Evolutionary conservation across 2,329 filamentous ascomycete species (phyloP), one percentile per base, ranked within the genome.

Genomic region (Alternaria sp.): DNA sequence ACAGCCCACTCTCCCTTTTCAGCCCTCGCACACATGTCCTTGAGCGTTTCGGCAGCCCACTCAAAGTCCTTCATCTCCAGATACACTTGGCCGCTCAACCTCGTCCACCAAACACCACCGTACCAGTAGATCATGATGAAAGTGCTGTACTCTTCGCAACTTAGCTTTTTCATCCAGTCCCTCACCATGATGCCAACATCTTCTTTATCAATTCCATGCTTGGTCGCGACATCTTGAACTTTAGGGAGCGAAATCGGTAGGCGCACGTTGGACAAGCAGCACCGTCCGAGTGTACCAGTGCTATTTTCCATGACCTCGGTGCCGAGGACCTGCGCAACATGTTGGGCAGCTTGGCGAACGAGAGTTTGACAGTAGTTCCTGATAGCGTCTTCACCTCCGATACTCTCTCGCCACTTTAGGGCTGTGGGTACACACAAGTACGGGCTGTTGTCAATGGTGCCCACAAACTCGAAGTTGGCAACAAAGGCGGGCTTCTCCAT

Each of bases 1-100:
- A 22, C 54, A 16, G 55, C 49, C 71, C 72, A 78, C 59, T 84
- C 83, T 5, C 81, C 82, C 47, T 76, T 79, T 43, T 78, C 79
- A 32, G 85, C 84, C 65, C 83, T 79, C 42, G 81, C 81, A 69
- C 85, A 88, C 5, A 91, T 67, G 34, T 81, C 79, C 73, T 86
- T 85, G 70, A 95, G 76, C 8, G 85, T 80, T 51, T 81, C 73
- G 0, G 84, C 91, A 4, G 85, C 84, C 86, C 87, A 91, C 74
- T 90, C 86, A 72, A 95, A 97, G 77, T 97, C 93, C 12, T 83
- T 83, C 65, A 89, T 75, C 26, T 92, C 92, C n/a, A 97, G 79
- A 75, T 95, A 98, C 0, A 95, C 85, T 82, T 97, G 93, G 14
- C 87, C 92, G 73, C 91, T 93, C 48, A 96, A 72, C 49, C 94